Evolutionary conservation across 352 stramenopile species (phyloP).

Genomic region (Phytophthora multivora): DNA sequence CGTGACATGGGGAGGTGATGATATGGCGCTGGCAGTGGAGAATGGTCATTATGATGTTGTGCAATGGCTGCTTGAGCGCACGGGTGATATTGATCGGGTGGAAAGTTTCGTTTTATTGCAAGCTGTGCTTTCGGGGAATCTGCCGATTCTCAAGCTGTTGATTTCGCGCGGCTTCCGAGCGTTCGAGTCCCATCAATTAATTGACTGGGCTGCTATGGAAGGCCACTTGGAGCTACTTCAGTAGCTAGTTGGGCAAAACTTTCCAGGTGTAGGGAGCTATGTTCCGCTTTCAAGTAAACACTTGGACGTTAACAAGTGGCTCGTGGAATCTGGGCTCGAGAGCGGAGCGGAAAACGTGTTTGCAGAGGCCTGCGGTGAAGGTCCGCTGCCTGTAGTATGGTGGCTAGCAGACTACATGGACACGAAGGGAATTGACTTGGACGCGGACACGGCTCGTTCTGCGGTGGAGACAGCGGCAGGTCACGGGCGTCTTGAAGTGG

Average conservation of each 20-base stretch:
- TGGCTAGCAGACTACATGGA: conserved; percentile 3
- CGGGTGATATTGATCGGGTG: neutral
- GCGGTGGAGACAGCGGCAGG: neutral
- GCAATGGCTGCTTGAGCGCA: conserved; percentile 1
- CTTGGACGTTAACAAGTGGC: conserved; percentile 8
- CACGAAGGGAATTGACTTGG: neutral
- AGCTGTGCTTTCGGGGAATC: neutral
- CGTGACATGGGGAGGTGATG: neutral
- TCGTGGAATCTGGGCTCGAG: neutral
- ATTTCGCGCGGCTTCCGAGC: neutral
- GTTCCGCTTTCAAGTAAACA: neutral
- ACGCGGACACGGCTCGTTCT: neutral
- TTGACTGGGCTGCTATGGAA: neutral
- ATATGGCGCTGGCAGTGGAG: conserved; percentile 1
- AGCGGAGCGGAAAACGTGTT: neutral
- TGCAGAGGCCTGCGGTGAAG: neutral
- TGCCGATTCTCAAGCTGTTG: neutral
- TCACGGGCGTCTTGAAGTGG: neutral
- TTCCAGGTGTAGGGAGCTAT: neutral
- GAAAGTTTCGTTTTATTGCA: neutral
- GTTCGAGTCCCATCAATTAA: neutral
- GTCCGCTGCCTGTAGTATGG: conserved; percentile 6
- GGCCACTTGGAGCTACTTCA: conserved; percentile 2
- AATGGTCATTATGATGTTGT: conserved; percentile 3
- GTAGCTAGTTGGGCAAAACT: conserved; percentile 3